These are phyloP conservation scores for Nasturtium officinale DNA, from an alignment of 345 rosid genomes.

Conservation along the genomic window DNA sequence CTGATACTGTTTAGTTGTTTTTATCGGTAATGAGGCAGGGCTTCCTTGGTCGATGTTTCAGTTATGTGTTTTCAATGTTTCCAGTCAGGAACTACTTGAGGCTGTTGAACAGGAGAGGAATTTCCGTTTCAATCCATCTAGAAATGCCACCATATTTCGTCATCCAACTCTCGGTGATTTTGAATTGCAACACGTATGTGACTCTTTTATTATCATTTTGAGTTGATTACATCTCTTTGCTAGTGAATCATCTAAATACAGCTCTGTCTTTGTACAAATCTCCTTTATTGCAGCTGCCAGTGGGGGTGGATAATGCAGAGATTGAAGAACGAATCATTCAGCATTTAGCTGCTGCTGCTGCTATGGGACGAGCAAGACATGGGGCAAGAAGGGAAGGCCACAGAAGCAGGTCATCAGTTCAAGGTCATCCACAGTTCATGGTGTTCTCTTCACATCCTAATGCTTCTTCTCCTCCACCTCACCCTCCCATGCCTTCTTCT, in stretches of 20 bases:
- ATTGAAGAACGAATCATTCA: constrained; percentile 95
- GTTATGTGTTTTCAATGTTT: constrained; percentile 25
- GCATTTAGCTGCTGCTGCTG: constrained; percentile 96
- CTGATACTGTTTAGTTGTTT: not conserved
- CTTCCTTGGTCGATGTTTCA: not conserved
- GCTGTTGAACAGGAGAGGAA: constrained; percentile 85
- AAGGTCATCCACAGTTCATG: constrained; percentile 77
- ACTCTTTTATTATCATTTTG: constrained; percentile 22
- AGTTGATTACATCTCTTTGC: constrained; percentile 13
- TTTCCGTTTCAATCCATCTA: constrained; percentile 69
- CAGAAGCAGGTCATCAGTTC: constrained; percentile 72
- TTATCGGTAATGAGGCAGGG: not conserved
- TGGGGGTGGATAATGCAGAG: constrained; percentile 75
- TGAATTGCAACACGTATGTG: constrained; percentile 87
- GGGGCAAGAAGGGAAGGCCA: constrained; percentile 81
- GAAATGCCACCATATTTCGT: constrained; percentile 86
- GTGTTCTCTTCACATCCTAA: constrained; percentile 69
- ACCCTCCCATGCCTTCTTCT: constrained; percentile 55
- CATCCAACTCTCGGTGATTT: constrained; percentile 96
- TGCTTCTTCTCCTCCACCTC: constrained; percentile 50
- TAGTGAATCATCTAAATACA: not conserved
- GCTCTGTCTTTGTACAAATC: constrained; percentile 17
- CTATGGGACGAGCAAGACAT: constrained; percentile 91
- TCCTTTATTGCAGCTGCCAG: constrained; percentile 62
- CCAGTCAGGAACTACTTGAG: constrained; percentile 92